Conservation (phyloP, 73 alveolate species). For the Uronychia setigera region DNA sequence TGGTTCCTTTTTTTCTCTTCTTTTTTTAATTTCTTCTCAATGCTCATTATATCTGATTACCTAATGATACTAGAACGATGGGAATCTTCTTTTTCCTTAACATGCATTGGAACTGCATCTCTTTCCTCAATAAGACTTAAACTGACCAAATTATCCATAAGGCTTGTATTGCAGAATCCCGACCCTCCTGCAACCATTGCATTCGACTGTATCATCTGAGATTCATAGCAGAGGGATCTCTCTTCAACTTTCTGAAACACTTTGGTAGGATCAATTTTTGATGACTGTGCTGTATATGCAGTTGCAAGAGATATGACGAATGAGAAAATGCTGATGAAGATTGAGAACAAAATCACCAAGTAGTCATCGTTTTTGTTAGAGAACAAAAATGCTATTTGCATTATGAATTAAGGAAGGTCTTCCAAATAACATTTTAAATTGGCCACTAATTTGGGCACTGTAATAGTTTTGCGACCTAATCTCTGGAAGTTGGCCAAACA, state of each 20-base stretch:
- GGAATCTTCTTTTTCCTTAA: neutral
- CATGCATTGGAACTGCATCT: neutral
- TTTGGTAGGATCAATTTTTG: neutral
- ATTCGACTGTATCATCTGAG: neutral
- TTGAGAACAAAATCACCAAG: neutral
- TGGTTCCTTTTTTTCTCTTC: neutral
- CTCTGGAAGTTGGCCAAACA: constrained; percentile 28
- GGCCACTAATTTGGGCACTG: constrained; percentile 36
- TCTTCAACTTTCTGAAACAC: neutral
- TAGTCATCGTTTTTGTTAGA: neutral
- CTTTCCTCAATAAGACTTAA: neutral
- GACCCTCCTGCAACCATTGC: neutral
- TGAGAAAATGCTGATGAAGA: neutral
- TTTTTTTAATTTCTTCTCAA: neutral
- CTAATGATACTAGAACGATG: neutral
- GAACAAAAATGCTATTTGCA: constrained; percentile 6
- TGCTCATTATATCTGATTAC: neutral
- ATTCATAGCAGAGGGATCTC: neutral
- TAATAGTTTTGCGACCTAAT: constrained; percentile 23
- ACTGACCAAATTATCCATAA: neutral
- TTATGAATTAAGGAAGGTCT: constrained; percentile 36
- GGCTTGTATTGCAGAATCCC: neutral
- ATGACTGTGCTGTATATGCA: neutral
- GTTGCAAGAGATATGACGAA: neutral
- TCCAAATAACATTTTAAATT: constrained; percentile 23